Evolutionary conservation across 148 eudicot genomes (phyloP), one percentile per base, ranked within the genome.

Genomic region (Dysphania ambrosioides): DNA sequence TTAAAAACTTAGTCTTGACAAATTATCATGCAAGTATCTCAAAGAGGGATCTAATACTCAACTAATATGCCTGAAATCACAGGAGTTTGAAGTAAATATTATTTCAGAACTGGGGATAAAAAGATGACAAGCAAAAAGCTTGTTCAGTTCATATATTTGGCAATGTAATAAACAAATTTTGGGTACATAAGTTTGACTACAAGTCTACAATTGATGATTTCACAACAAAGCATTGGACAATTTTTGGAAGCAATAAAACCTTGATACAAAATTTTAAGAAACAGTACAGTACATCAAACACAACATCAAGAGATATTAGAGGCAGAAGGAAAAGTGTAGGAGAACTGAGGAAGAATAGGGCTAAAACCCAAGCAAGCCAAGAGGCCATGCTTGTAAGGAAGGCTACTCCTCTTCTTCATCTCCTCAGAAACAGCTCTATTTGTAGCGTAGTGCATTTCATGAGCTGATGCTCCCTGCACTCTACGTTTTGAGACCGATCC

Each of bases 391-490:
- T 85, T 89, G 55, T 90, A 91, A 6, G 98, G 97, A 85, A 91
- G 68, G 64, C 79, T 83, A 0, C 94, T 93, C 77, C 82, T 93
- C 83, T 83, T 93, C 85, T 91, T 93, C 84, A 86, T 30, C 74
- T 93, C 93, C 60, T 86, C 89, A 2, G 89, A 81, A 44, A 79
- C 88, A 31, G 96, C 93, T 71, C 82, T 80, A 71, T 90, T 93
- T 32, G 79, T 49, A 0, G 87, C 85, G 65, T 89, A 93, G 73
- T 93, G 93, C 82, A 82, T 40, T 74, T 93, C 93, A 29, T 92
- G 96, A 36, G 97, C 90, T 19, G 97, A 89, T 11, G 83, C 76
- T 8, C 12, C 30, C 21, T 31, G 77, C 16, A 78, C 84, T 74
- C 78, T 86, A 44, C 87, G 85, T 59, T 68, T 77, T 21, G 84